phyloP scores from a whole-genome alignment of 2,329 filamentous ascomycete genomes.

The Fusarium tupiense region DNA sequence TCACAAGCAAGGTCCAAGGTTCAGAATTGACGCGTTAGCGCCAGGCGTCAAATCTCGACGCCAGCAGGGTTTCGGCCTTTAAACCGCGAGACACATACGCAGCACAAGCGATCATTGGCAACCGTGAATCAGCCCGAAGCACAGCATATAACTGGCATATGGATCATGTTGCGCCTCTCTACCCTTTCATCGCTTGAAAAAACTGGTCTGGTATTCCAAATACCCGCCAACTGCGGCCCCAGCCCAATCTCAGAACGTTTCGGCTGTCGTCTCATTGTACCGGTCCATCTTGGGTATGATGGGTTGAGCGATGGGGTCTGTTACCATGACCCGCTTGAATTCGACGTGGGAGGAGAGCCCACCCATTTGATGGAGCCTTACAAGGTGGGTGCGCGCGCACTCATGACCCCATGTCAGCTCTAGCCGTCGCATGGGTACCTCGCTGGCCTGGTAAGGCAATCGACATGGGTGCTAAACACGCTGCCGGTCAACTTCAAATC shows the following conservation, averaged over 20 bases:
- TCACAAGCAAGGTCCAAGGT: not conserved
- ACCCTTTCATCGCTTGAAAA: constrained; percentile 33
- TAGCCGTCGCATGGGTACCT: constrained; percentile 36
- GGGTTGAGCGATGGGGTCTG: constrained; percentile 36
- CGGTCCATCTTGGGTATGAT: constrained; percentile 40
- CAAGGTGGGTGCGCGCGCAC: constrained; percentile 30
- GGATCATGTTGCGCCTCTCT: constrained; percentile 30
- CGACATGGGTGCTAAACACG: constrained; percentile 34
- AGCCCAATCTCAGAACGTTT: constrained; percentile 36
- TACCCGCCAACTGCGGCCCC: constrained; percentile 41
- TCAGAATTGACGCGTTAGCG: not conserved
- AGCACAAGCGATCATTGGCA: constrained; percentile 27
- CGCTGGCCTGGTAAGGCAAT: constrained; percentile 41
- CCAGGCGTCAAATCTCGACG: constrained; percentile 1
- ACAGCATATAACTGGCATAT: constrained; percentile 38
- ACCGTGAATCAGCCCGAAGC: constrained; percentile 34
- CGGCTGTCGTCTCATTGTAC: constrained; percentile 44
- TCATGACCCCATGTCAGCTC: constrained; percentile 32
- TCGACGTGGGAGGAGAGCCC: constrained; percentile 33
- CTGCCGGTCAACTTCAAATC: constrained; percentile 39
- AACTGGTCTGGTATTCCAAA: constrained; percentile 31
- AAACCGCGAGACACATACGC: constrained; percentile 27
- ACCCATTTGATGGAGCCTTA: constrained; percentile 35
- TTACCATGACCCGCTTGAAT: constrained; percentile 35
- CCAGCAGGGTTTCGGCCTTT: constrained; percentile 13